Evolutionary conservation across 2,329 filamentous ascomycete genomes (phyloP), one percentile per base, ranked within the genome.

Genomic region (Claviceps sp.): DNA sequence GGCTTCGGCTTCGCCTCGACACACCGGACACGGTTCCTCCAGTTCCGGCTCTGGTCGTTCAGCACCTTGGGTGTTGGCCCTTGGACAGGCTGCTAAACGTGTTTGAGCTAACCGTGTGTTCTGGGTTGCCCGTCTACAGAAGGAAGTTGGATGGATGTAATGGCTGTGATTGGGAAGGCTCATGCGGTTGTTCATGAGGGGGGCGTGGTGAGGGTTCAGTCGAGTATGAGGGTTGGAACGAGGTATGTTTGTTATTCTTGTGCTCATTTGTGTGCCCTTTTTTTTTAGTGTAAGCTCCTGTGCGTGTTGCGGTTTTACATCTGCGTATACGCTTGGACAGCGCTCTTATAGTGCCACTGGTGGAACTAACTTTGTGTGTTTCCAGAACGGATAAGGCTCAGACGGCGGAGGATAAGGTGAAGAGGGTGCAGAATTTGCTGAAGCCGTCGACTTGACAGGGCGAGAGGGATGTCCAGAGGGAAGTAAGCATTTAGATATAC

Each of bases 131-230:
- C 6, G 13, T 46, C 9, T 36, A 5, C 59, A 95, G 91, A 97
- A 72, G 93, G 91, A 2, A 78, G 82, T 42, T 97, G 93, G 91
- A 87, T 94, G 58, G 80, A 86, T 36, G 89, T 95, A 54, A 89
- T 95, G 77, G 75, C 72, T 52, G 76, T 90, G 30, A 86, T 95
- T 58, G 89, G 89, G n/a, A 87, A 91, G 70, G 87, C 87, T 3
- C 89, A 95, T 70, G 77, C 78, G 0, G 72, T 88, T 47, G 79
- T 95, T 22, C 89, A 95, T 63, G 70, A 81, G 54, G 78, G 81
- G 54, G 89, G 89, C n/a, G 79, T 89, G 37, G 75, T 86, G 54
- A 75, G 93, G 51, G 86, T 97, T 42, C 91, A 97, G 73, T 87
- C 83, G 30, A 89, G 91, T 64, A 90, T 97, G 71, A 76, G 91